Evolutionary conservation across 192 early-diverging fungal genomes (phyloP).

Genomic region (Tieghemiomyces parasiticus): DNA sequence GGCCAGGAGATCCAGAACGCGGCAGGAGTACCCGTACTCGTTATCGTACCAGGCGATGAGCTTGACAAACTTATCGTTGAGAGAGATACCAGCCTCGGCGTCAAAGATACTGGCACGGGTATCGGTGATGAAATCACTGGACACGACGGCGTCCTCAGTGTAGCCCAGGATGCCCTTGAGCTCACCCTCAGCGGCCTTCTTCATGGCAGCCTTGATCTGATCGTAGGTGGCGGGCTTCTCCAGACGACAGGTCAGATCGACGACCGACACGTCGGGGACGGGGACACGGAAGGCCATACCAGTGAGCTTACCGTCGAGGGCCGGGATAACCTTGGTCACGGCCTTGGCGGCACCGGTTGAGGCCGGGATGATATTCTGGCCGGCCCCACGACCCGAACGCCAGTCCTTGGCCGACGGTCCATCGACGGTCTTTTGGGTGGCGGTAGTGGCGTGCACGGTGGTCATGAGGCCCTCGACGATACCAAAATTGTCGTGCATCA

Average conservation of each 20-base stretch:
- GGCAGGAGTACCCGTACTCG: constrained; percentile 85
- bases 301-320: constrained; percentile 88
- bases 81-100: constrained; percentile 85
- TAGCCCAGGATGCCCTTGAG: constrained; percentile 85
- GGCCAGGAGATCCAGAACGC: constrained; percentile 77
- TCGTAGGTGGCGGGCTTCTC: constrained; percentile 83
- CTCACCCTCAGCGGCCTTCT: constrained; percentile 50
- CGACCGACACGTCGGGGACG: constrained; percentile 87
- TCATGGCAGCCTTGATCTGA: constrained; percentile 72
- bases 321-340: constrained; percentile 93
- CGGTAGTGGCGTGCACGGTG: constrained; percentile 95
- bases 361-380: constrained; percentile 96
- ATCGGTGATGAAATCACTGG: constrained; percentile 89
- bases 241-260: constrained; percentile 89
- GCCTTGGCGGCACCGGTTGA: constrained; percentile 98
- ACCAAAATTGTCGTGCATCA: constrained; percentile 90
- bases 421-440: constrained; percentile 99
- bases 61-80: constrained; percentile 95
- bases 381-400: constrained; percentile 91
- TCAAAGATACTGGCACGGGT: constrained; percentile 87
- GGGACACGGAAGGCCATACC: constrained; percentile 98
- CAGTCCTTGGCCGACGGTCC: constrained; percentile 94
- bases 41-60: constrained; percentile 85
- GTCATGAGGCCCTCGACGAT: constrained; percentile 96
- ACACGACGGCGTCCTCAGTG: constrained; percentile 92